Base-by-base conservation (phyloP, 2,329 filamentous ascomycete species). In the Alternaria triticimaculans region DNA sequence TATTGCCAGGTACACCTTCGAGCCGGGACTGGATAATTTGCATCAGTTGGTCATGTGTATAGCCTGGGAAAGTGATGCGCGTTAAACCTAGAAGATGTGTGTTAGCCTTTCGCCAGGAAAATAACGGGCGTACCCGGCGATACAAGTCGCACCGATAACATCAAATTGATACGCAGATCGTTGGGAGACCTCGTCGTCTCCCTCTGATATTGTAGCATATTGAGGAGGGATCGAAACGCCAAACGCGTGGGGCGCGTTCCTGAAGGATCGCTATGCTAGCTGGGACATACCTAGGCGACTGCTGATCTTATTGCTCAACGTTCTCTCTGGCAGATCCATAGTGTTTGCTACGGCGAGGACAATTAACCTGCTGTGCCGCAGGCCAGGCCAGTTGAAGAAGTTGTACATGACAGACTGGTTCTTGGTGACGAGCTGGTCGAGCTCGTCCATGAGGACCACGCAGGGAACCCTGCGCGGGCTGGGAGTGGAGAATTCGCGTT, bases 401-500 rank as follows among this genome's bases (percentile, higher is more conserved):
- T 99, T 99, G 83, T 99, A 99, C 96, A 99, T 99, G 81, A 99
- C 96, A n/a, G 93, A 95, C 80, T 99, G 96, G 75, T 97, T 98
- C 76, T 95, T 96, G 12, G 96, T 99, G 6, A 99, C 96, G 8
- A 99, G 87, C 81, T 99, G 96, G 78, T 99, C 96, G 51, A 99
- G 86, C 81, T 99, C 96, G 75, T 99, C 96, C 96, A 99, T 99
- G 55, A 99, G 83, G 3, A 99, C 96, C 14, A 99, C 96, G 76
- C 95, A 98, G 1, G 96, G 96, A 6, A 97, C 93, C 64, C 96
- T 88, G 55, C 96, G 88, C 23, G 96, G 96, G 63, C 91, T 96
- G 0, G 96, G 96, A 63, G 94, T 90, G 62, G 89, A 95, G 78
- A 99, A 99, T 77, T 99, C 96, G 57, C 92, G 88, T 80, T 97